These are phyloP conservation scores for Ascodesmis nigricans DNA, from an alignment of 495 filamentous ascomycete genomes.

Conservation along the genomic window DNA sequence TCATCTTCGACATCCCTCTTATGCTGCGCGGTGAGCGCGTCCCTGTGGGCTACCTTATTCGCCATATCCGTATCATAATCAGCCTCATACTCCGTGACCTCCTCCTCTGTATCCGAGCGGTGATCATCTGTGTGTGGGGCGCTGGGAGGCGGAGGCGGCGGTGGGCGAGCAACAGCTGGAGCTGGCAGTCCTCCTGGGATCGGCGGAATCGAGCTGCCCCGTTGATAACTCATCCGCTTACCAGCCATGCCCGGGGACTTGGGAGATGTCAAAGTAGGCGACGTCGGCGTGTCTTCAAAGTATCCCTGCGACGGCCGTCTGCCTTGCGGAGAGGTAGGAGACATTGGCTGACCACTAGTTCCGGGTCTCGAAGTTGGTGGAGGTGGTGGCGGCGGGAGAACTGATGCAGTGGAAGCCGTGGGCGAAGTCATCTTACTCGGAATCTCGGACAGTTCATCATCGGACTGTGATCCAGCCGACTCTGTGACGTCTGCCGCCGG, in stretches of 20 bases:
- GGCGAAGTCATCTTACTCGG: constrained; percentile 29
- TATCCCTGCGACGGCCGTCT: constrained; percentile 32
- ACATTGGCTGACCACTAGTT: constrained; percentile 22
- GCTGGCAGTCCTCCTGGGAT: constrained; percentile 22
- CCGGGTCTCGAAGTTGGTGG: constrained; percentile 27
- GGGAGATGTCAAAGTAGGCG: constrained; percentile 28
- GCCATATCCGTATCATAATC: constrained; percentile 98
- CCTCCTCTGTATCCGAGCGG: constrained; percentile 43
- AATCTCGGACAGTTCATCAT: constrained; percentile 71
- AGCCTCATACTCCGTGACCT: constrained; percentile 85
- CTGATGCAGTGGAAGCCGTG: constrained; percentile 7
- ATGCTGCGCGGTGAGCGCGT: constrained; percentile 66
- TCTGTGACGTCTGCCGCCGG: constrained; percentile 35
- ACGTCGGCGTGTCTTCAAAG: constrained; percentile 24
- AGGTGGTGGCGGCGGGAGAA: constrained; percentile 28
- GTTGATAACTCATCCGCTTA: constrained; percentile 32
- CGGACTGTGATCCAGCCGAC: constrained; percentile 68
- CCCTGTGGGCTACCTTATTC: constrained; percentile 68
- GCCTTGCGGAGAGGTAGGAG: constrained; percentile 31
- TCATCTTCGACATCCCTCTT: constrained; percentile 43
- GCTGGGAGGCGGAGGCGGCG: constrained; percentile 32
- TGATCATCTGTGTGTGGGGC: constrained; percentile 39
- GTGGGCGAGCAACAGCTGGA: constrained; percentile 25
- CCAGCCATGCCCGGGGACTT: constrained; percentile 25
- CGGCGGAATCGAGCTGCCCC: constrained; percentile 24